Conservation (phyloP, 148 eudicot species). For the Rhododendron ferrugineum region DNA sequence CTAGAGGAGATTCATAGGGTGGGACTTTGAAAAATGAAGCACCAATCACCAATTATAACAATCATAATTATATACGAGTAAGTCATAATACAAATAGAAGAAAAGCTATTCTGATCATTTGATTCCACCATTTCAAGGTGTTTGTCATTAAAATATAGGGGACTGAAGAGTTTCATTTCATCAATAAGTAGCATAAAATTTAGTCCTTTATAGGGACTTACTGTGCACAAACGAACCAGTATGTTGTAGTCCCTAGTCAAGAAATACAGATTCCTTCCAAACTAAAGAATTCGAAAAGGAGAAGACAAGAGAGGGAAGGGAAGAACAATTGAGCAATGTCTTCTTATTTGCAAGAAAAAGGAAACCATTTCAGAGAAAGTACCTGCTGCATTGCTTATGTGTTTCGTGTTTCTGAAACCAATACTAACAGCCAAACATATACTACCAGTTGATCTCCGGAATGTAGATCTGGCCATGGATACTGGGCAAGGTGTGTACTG, state of each 20-base stretch:
- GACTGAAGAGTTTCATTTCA: not conserved
- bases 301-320: not conserved
- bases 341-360: not conserved
- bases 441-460: slow-evolving; percentile 54
- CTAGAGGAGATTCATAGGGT: too few species aligned
- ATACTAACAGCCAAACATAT: slow-evolving; percentile 64
- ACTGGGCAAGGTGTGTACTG: slow-evolving; percentile 60
- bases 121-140: too few species aligned
- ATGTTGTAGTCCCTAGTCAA: not conserved
- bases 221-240: not conserved
- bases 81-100: too few species aligned
- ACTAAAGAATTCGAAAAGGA: not conserved
- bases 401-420: slow-evolving; percentile 68
- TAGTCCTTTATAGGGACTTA: not conserved
- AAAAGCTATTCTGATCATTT: too few species aligned
- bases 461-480: slow-evolving; percentile 68
- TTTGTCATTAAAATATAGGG: not conserved
- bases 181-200: not conserved
- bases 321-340: not conserved
- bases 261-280: not conserved
- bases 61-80: too few species aligned
- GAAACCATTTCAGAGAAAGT: not conserved
- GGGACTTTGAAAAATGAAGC: too few species aligned
- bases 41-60: too few species aligned
- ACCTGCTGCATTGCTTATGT: slow-evolving; percentile 75